Conservation (phyloP, 2,329 filamentous ascomycete species). For the Neonectria punicea region DNA sequence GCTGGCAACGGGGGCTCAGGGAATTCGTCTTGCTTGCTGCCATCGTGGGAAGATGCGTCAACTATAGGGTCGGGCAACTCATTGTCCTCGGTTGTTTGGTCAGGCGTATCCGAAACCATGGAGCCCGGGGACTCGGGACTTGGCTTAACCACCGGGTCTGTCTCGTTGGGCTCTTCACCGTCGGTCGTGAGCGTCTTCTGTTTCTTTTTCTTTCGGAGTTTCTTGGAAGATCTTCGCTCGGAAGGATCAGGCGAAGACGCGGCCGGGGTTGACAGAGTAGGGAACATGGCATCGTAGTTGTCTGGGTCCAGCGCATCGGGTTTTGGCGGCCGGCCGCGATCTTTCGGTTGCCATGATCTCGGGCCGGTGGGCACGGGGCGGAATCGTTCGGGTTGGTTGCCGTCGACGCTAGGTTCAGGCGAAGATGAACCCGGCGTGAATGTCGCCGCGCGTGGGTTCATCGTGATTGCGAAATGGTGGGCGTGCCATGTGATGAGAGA, state of each 20-base stretch:
- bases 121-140: neutral
- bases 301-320: constrained; percentile 31
- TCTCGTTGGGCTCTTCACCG: neutral
- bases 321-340: neutral
- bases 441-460: constrained; percentile 45
- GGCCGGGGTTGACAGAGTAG: constrained; percentile 24
- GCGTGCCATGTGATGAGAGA: neutral
- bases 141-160: neutral
- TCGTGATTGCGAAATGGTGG: constrained; percentile 10
- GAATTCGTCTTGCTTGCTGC: neutral
- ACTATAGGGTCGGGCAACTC: constrained; percentile 24
- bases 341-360: neutral
- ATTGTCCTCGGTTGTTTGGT: neutral
- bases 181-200: neutral
- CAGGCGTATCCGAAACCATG: neutral
- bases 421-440: constrained; percentile 35
- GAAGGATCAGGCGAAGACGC: constrained; percentile 5
- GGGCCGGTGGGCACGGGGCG: neutral
- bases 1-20: neutral
- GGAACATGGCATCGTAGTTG: constrained; percentile 40
- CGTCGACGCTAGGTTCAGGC: neutral
- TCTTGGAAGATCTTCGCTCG: neutral
- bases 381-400: too few relatives aligned
- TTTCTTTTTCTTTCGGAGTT: constrained; percentile 6
- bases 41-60: neutral